A percentile compares a stretch with the other conserved stretches of the same genome.
phyloP scores from a whole-genome alignment of 192 early-diverging fungal species.

The Coemansia sp. region DNA sequence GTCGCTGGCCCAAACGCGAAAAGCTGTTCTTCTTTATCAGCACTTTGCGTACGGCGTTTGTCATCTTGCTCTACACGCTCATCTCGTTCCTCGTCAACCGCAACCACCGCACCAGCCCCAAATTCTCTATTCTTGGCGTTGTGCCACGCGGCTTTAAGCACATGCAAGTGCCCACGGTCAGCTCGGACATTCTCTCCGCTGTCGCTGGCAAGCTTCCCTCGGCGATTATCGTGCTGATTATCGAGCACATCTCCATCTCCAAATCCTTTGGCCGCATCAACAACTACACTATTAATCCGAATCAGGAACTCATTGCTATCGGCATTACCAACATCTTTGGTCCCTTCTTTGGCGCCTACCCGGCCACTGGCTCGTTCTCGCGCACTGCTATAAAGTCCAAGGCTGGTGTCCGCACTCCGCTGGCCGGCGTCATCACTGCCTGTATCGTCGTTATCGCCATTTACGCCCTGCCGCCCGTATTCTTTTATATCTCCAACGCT shows the following conservation, averaged over 20 bases:
- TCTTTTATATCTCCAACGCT: slow-evolving; percentile 86
- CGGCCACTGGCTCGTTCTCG: slow-evolving; percentile 92
- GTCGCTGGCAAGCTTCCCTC: slow-evolving; percentile 62
- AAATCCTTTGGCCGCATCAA: slow-evolving; percentile 86
- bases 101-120: slow-evolving; percentile 49
- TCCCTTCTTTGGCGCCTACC: slow-evolving; percentile 86
- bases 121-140: slow-evolving; percentile 66
- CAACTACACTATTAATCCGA: slow-evolving; percentile 81
- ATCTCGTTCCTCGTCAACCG: slow-evolving; percentile 72
- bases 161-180: slow-evolving; percentile 62
- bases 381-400: slow-evolving; percentile 90
- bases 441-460: slow-evolving; percentile 80
- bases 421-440: slow-evolving; percentile 78
- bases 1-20: slow-evolving; percentile 55
- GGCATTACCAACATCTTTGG: slow-evolving; percentile 86
- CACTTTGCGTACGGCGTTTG: slow-evolving; percentile 74
- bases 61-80: slow-evolving; percentile 74
- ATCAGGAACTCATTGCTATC: slow-evolving; percentile 90
- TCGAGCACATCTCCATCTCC: slow-evolving; percentile 90
- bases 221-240: slow-evolving; percentile 73
- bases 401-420: slow-evolving; percentile 82
- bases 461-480: slow-evolving; percentile 78
- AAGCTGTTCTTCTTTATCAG: slow-evolving; percentile 65
- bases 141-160: slow-evolving; percentile 76
- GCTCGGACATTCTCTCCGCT: slow-evolving; percentile 55